Evolutionary conservation across 2,329 filamentous ascomycete genomes (phyloP), one percentile per base, ranked within the genome.

Genomic region (Didymella keratinophila): DNA sequence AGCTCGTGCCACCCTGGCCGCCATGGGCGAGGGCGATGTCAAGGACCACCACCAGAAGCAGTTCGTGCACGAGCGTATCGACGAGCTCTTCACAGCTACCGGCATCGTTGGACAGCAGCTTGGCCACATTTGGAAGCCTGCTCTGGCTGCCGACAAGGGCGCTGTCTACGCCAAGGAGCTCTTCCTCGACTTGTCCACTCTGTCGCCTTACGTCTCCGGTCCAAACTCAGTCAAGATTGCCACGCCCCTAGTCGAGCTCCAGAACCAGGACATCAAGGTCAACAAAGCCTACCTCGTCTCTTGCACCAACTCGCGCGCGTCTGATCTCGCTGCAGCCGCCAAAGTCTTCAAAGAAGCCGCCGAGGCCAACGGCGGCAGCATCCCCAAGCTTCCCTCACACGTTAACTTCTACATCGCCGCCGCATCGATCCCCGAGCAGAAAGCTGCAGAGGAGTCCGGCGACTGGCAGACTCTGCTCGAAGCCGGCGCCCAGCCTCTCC

Each of bases 381-480:
- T 86, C 6, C 84, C 91, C 20, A 92, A 89, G 78, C 84, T 97
- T 57, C 88, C 91, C 0, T 80, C 86, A 0, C 87, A 89, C 27
- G 93, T 97, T 39, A 84, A 93, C 55, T 88, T 97, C 71, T 97
- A 97, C 78, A 90, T 98, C 62, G 90, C 93, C 0, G 93, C 94
- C 0, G 94, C 94, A 0, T 97, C 93, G 0, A 71, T 86, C 0
- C 82, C 85, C 0, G 93, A 97, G 75, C 93, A 97, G 75, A 76
- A 86, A 56, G 82, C 85, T 0, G 90, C 94, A 0, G 92, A 97
- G 76, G 89, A 89, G 54, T 82, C 86, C 0, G 93, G 94, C 10
- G 90, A 94, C 76, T 98, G 93, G 94, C 89, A 96, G 76, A 80
- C 85, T 2, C 82, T 97, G 18, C 73, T 96, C 0, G 88, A 92